These are phyloP conservation scores for Chlorella sp. DNA, from an alignment of 139 green algal species.

Conservation along the genomic window DNA sequence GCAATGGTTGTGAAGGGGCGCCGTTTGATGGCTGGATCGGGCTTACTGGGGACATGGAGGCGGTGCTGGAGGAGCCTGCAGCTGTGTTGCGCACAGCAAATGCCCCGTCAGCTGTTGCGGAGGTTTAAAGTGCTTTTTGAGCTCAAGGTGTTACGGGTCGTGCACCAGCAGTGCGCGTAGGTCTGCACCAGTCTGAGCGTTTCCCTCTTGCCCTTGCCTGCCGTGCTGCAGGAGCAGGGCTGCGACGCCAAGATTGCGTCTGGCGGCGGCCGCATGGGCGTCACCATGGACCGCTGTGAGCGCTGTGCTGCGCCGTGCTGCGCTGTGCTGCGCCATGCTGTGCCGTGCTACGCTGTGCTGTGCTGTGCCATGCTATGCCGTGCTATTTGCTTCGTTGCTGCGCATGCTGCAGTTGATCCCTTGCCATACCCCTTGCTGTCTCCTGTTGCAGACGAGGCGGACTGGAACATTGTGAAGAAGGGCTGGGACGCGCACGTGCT, in stretches of 20 bases:
- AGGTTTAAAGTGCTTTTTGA: neutral
- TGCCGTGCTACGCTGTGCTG: neutral
- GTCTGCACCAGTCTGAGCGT: too few relatives aligned
- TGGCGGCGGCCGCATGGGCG: slow-evolving; percentile 92
- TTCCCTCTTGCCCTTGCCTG: too few relatives aligned
- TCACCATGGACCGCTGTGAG: slow-evolving; percentile 99
- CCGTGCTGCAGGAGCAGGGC: slow-evolving; percentile 17
- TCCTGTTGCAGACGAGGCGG: slow-evolving; percentile 65
- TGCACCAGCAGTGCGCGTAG: too few relatives aligned
- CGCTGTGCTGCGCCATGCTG: neutral
- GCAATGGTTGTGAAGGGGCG: slow-evolving; percentile 7
- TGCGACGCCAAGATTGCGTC: slow-evolving; percentile 90
- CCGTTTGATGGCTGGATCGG: neutral
- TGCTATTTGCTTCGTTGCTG: too few relatives aligned
- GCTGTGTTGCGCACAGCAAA: neutral
- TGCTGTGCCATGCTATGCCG: too few relatives aligned
- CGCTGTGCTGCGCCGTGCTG: neutral
- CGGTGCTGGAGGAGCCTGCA: slow-evolving; percentile 61
- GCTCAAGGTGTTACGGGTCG: neutral
- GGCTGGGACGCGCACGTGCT: slow-evolving; percentile 95
- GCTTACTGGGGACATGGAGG: slow-evolving; percentile 59
- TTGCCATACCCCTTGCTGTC: neutral
- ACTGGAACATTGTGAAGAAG: slow-evolving; percentile 96
- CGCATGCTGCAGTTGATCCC: neutral
- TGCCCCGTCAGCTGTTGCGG: neutral